These are phyloP conservation scores for Monosporascus sp. DNA, from an alignment of 2,329 filamentous ascomycete species.

Conservation along the genomic window DNA sequence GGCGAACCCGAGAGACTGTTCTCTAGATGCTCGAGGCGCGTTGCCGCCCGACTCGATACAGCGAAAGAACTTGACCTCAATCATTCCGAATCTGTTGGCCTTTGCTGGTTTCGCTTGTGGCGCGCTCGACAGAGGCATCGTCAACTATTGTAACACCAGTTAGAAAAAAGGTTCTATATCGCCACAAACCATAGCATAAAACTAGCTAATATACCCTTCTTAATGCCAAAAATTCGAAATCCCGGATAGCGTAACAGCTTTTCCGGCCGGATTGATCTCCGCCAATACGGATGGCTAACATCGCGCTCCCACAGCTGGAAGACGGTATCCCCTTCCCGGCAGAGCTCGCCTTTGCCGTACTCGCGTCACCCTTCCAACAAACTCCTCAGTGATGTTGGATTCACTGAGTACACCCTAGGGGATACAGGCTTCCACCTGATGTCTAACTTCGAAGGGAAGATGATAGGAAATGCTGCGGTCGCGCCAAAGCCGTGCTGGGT, in stretches of 20 bases:
- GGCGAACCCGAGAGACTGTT: neutral
- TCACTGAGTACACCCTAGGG: constrained; percentile 74
- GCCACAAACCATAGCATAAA: neutral
- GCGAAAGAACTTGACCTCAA: constrained; percentile 13
- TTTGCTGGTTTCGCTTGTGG: neutral
- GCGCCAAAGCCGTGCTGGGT: constrained; percentile 70
- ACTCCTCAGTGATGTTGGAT: constrained; percentile 62
- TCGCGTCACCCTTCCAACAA: constrained; percentile 56
- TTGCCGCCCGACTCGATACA: neutral
- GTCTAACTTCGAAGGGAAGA: constrained; percentile 60
- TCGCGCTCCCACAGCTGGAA: neutral
- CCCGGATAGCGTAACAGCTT: neutral
- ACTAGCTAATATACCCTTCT: constrained; percentile 8
- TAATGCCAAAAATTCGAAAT: constrained; percentile 7
- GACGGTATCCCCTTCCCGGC: neutral
- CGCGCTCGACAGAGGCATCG: constrained; percentile 1
- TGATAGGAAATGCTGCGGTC: constrained; percentile 66
- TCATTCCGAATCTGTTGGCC: constrained; percentile 12
- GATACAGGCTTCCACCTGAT: constrained; percentile 91
- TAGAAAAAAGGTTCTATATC: too few species aligned
- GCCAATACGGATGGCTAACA: neutral
- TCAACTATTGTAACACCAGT: constrained; percentile 4
- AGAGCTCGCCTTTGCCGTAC: constrained; percentile 43
- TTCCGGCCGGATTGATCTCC: neutral
- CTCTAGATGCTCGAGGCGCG: neutral